Evolutionary conservation across 164 flowering plant genomes (phyloP), one percentile per base, ranked within the genome.

Genomic region (Chimonanthus praecox): DNA sequence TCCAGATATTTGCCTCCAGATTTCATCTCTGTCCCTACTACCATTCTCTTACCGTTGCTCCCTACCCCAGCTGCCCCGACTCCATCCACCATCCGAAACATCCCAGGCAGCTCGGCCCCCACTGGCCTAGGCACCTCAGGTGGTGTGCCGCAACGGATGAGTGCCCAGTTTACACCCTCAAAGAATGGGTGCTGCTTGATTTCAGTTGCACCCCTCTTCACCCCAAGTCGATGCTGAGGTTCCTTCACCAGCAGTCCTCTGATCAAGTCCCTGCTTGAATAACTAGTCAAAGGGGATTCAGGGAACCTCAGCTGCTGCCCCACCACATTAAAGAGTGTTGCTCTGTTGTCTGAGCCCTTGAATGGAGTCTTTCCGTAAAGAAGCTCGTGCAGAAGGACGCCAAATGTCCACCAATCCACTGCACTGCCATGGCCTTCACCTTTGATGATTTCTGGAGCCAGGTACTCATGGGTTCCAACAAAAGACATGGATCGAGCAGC

Each of bases 371-470:
- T 84, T n/a, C 94, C 97, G 70, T 87, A 89, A 3, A 91, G 81
- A 33, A 91, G 75, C 77, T 91, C 97, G 20, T 80, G 89, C 67
- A 91, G 79, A 74, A 91, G 89, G 45, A 91, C 80, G 61, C 97
- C 97, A 33, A 91, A 75, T 0, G 97, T 91, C 97, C 97, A 91
- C 97, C 97, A 91, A 75, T 91, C 97, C 49, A 91, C 94, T 1
- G 91, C 90, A 64, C 87, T 89, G 4, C 97, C 97, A 75, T 91
- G 97, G 21, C 92, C 97, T 76, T 89, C 94, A 3, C 94, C 97
- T 15, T 88, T 85, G 64, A 89, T 87, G 60, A 91, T 87, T 78
- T 91, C 94, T 11, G 97, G 97, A 43, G 97, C 94, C 65, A 89
- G 74, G 71, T 89, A 91, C 83, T 91, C 96, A 63, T 89, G 89